These are phyloP conservation scores for Didymella pinodella DNA, from an alignment of 2,329 filamentous ascomycete genomes.

Conservation along the genomic window DNA sequence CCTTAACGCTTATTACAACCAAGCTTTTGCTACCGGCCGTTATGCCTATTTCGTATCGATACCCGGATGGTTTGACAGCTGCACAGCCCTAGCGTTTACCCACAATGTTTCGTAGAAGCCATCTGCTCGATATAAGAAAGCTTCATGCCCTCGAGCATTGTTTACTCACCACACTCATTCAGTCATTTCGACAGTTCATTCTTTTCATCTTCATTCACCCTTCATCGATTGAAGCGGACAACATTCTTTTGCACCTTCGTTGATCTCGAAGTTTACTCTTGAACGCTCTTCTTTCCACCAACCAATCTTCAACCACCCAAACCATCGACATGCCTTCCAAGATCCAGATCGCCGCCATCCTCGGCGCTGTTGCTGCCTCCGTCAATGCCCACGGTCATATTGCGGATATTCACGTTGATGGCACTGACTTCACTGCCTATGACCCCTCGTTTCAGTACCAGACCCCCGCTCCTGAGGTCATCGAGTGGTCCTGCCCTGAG, in stretches of 20 bases:
- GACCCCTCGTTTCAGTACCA: slow-evolving; percentile 52
- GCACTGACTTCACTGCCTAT: slow-evolving; percentile 56
- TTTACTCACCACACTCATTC: slow-evolving; percentile 32
- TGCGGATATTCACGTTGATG: slow-evolving; percentile 55
- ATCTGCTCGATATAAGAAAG: slow-evolving; percentile 26
- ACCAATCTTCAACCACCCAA: slow-evolving; percentile 15
- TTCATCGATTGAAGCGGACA: slow-evolving; percentile 41
- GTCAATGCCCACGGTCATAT: slow-evolving; percentile 58
- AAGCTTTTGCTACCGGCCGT: slow-evolving; percentile 24
- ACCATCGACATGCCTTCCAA: slow-evolving; percentile 40
- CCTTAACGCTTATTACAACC: slow-evolving; percentile 18
- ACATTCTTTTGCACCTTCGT: slow-evolving; percentile 37
- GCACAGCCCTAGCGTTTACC: slow-evolving; percentile 16
- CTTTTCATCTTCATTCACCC: slow-evolving; percentile 34
- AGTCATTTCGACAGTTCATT: slow-evolving; percentile 36
- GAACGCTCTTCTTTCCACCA: slow-evolving; percentile 19
- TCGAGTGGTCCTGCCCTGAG: slow-evolving; percentile 63
- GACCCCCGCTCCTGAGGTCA: slow-evolving; percentile 47
- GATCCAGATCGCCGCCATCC: slow-evolving; percentile 41
- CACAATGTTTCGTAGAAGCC: slow-evolving; percentile 16
- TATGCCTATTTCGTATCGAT: slow-evolving; percentile 19
- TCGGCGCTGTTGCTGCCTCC: slow-evolving; percentile 47
- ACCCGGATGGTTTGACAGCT: slow-evolving; percentile 21
- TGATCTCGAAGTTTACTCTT: slow-evolving; percentile 37
- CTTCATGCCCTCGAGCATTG: slow-evolving; percentile 3